Base-by-base conservation (phyloP, 106 monocot genomes). In the Triglochin maritima region DNA sequence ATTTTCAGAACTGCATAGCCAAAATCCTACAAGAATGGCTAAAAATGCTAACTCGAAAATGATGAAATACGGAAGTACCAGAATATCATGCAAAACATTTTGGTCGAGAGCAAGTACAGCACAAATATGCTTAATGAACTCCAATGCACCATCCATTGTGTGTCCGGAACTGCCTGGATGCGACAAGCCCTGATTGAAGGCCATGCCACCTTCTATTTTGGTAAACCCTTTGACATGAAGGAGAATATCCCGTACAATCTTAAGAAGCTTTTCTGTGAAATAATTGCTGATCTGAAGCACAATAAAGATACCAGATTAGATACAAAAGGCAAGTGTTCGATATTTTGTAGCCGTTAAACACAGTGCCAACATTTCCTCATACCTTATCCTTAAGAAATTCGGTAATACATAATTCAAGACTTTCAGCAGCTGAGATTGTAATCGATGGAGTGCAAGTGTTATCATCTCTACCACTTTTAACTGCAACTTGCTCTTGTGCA, bases 101-200 rank as follows among this genome's bases (percentile, higher is more conserved):
- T 87, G 72, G 53, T 95, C 95, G 62, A 95, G 95, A 69, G 85
- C 72, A 57, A 95, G 87, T 60, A 90, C 95, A 49, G 95, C 85
- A 69, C 90, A 95, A 60, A 95, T 83, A 79, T 87, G 87, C 57
- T 96, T 96, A 56, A 96, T 88, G 66, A 96, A 96, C 57, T 96
- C 87, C 64, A 96, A 67, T 48, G 95, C 87, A 61, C 81, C 74
- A 77, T 90, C 81, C 45, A 85, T 83, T 61, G 72, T 87, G 60
- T 76, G 62, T 52, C 76, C 72, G 62, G 71, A 56, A 63, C 55
- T 60, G 70, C 52, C n/a, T 49, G 64, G 29, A 15, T 45, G 44
- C 5, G 48, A 8, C 8, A 54, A 50, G 53, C 5, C 62, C 72
- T 66, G 48, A 49, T 16, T 75, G 78, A 66, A 14, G 53, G 51